phyloP scores from a whole-genome alignment of 2,329 filamentous ascomycete species.

The Fusarium sublunatum region DNA sequence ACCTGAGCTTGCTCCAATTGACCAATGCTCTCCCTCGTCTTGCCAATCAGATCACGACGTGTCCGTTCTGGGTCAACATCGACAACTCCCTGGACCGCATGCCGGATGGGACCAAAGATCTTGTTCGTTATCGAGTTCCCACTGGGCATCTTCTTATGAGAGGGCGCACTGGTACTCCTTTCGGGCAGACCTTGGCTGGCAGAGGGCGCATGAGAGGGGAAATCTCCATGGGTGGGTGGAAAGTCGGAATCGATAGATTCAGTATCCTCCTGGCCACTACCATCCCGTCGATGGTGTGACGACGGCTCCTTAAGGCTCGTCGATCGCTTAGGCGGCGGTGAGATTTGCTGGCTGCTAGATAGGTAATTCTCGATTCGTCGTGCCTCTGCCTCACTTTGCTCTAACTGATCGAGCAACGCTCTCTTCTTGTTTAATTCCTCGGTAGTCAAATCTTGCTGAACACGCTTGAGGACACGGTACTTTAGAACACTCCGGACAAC shows the following conservation, averaged over 20 bases:
- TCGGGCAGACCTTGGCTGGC: constrained; percentile 77
- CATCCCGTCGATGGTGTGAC: constrained; percentile 64
- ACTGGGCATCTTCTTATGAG: constrained; percentile 83
- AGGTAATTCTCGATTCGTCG: constrained; percentile 94
- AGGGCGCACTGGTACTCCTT: constrained; percentile 55
- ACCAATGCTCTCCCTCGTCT: constrained; percentile 87
- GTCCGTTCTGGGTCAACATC: constrained; percentile 96
- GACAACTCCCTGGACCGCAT: constrained; percentile 95
- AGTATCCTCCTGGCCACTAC: constrained; percentile 76
- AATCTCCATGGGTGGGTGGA: constrained; percentile 84
- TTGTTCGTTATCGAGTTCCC: constrained; percentile 93
- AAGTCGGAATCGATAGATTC: constrained; percentile 97
- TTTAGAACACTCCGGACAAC: constrained; percentile 89
- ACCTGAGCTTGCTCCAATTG: constrained; percentile 92
- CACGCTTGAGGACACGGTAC: constrained; percentile 91
- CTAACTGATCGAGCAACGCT: constrained; percentile 84
- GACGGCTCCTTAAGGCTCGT: constrained; percentile 65
- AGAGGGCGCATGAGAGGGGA: constrained; percentile 71
- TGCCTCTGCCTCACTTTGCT: constrained; percentile 92
- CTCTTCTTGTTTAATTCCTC: constrained; percentile 93
- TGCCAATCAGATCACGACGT: constrained; percentile 91
- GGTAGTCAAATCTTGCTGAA: constrained; percentile 96
- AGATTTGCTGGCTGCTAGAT: constrained; percentile 73
- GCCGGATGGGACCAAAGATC: constrained; percentile 93
- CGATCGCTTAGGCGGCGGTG: constrained; percentile 74